Evolutionary conservation across 768 basidiomycete species (phyloP).

Genomic region (Hericium rajendrae): DNA sequence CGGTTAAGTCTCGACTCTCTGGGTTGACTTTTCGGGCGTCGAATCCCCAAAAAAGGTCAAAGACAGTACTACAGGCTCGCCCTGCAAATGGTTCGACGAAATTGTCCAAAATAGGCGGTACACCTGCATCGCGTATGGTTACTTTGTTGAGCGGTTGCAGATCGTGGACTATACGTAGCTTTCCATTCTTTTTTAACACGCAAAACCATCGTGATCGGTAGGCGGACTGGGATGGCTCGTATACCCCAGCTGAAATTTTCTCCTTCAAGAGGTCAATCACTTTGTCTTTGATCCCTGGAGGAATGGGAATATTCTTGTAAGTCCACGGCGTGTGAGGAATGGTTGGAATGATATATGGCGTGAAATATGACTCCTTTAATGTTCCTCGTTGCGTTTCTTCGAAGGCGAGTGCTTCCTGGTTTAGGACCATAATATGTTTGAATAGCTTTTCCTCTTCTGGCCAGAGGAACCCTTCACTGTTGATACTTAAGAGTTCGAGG

Average conservation of each 20-base stretch:
- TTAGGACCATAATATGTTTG: background rate
- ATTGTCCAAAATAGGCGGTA: constrained; percentile 9
- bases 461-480: too few species aligned
- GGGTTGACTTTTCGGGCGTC: background rate
- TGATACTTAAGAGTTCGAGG: too few species aligned
- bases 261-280: background rate
- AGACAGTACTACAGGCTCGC: constrained; percentile 17
- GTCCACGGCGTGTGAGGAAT: too few species aligned
- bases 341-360: background rate
- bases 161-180: constrained; percentile 17
- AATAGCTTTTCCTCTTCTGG: too few species aligned
- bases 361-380: background rate
- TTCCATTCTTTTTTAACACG: constrained; percentile 22
- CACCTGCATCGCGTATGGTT: background rate
- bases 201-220: constrained; percentile 34
- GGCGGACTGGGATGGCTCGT: constrained; percentile 28
- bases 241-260: constrained; percentile 8
- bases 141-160: constrained; percentile 18
- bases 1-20: background rate
- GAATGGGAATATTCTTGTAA: too few species aligned
- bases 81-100: constrained; percentile 13
- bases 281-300: background rate
- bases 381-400: background rate
- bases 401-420: background rate
- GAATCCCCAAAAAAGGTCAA: constrained; percentile 21